Percentiles rank a stretch among this genome's conserved stretches.
These are phyloP conservation scores for Aspergillus ruber DNA, from an alignment of 2,329 filamentous ascomycete genomes.

Conservation along the genomic window DNA sequence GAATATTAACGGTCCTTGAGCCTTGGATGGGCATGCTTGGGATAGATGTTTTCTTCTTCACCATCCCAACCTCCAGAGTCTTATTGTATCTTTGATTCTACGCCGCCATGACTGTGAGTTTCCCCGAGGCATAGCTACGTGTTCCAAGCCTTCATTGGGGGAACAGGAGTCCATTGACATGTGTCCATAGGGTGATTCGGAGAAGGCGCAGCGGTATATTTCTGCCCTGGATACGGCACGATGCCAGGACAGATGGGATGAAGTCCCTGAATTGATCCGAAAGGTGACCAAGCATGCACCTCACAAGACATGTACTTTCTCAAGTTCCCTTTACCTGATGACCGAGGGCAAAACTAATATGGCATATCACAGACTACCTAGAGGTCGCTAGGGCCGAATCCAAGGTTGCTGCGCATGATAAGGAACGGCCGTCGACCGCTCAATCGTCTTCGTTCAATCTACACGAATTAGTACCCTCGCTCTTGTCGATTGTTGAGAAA, in stretches of 20 bases:
- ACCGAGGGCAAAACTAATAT: slow-evolving; percentile 12
- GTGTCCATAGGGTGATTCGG: slow-evolving; percentile 45
- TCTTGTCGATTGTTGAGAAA: slow-evolving; percentile 50
- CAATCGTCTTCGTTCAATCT: slow-evolving; percentile 36
- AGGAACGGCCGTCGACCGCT: slow-evolving; percentile 25
- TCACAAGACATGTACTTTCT: slow-evolving; percentile 64
- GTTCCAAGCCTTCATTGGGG: not conserved
- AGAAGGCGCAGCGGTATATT: slow-evolving; percentile 78
- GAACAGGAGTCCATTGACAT: slow-evolving; percentile 10
- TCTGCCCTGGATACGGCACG: slow-evolving; percentile 76
- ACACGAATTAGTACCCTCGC: slow-evolving; percentile 33
- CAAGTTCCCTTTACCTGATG: slow-evolving; percentile 5
- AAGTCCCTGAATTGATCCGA: slow-evolving; percentile 79
- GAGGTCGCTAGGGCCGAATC: slow-evolving; percentile 64
- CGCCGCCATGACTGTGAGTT: slow-evolving; percentile 17
- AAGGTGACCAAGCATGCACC: slow-evolving; percentile 94
- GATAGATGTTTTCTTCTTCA: slow-evolving; percentile 8
- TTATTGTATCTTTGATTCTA: slow-evolving; percentile 9
- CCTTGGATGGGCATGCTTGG: slow-evolving; percentile 13
- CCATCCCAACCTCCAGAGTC: slow-evolving; percentile 10
- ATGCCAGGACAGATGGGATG: slow-evolving; percentile 80
- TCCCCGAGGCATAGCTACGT: not conserved
- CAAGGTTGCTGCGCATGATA: slow-evolving; percentile 53
- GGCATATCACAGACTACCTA: slow-evolving; percentile 52
- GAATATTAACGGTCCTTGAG: slow-evolving; percentile 9